Base-by-base conservation (phyloP, 2,329 filamentous ascomycete species). In the Thelonectria blattea region DNA sequence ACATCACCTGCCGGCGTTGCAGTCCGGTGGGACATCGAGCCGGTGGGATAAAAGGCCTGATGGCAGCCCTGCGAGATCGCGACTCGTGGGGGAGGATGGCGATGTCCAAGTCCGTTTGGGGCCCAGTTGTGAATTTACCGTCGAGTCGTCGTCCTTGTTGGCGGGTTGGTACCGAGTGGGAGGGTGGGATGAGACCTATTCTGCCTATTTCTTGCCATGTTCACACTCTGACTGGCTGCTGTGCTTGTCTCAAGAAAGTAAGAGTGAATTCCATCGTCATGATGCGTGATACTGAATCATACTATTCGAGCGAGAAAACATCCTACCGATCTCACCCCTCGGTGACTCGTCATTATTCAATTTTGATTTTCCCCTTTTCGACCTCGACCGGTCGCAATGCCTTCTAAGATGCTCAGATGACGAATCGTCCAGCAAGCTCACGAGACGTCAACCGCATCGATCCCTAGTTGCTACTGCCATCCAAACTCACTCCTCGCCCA, bases 21-120 rank as follows among this genome's bases (percentile, higher is more conserved):
- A 42, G 27, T 46, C 34, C 47, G 47, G 37, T 50, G 30, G 39
- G 32, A 34, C 52, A 32, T 4, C 42, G 52, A 37, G 58, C 58
- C 58, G 58, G 58, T 60, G 58, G 58, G 58, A 60, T 60, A 48
- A 37, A 39, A n/a, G 9, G 52, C 51, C 32, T 41, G 39, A 50
- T 50, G 17, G 30, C 45, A 37, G 24, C 22, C 7, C 34, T 47
- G 34, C 30, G 34, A 18, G 43, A 22, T 37, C 46, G 15, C 39
- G 56, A 50, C 27, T 30, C 27, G 27, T 30, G 27, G 10, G 34
- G 34, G 34, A 49, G 41, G 50, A 50, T 58, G 50, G 53, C 49
- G 14, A 30, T 41, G 46, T 34, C 15, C 17, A 50, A 48, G 42
- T 24, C 42, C 41, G 14, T 34, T 47, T 32, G 41, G 30, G 48